Base-by-base conservation (phyloP, 2,329 filamentous ascomycete genomes). In the Colletotrichum sp. region DNA sequence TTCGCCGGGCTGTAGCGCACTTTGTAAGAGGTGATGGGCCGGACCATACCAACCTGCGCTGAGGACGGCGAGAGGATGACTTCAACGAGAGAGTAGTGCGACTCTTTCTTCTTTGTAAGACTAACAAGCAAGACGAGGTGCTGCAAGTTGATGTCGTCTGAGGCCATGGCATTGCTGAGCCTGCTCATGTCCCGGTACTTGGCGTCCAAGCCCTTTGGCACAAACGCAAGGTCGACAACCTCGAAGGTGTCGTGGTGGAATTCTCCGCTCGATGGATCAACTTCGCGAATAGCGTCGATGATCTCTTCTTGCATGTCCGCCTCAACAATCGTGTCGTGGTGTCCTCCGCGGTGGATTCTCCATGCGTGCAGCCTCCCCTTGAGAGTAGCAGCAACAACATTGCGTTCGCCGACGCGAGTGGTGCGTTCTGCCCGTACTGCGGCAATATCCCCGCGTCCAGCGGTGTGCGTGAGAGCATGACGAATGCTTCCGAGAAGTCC, bases 281-380 rank as follows among this genome's bases (percentile, higher is more conserved):
- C 85, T 52, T 89, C 86, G 69, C 91, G 90, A 22, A 98, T 86
- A 36, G 92, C 91, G 3, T 88, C 84, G 18, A 93, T 82, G 43
- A 98, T 88, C 6, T 90, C 85, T 27, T 93, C 91, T 71, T 92
- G 91, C 73, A 93, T 88, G 82, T 98, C 94, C 27, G 93, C 88
- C 76, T 96, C 95, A 30, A 90, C 90, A 62, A 94, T 90, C 64
- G 95, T 89, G 58, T 94, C 92, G 81, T 96, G 93, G 78, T 96
- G 95, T 39, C 96, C 96, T 76, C 94, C 95, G 83, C 96, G 95
- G 80, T 96, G 95, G 58, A 98, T 89, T 81, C 94, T 94, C 97
- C 97, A 99, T 9, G 93, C 90, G 79, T 97, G 94, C 30, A 99
- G 86, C 74, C 93, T 91, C 32, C 94, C 96, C 79, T 93, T 93